These are phyloP conservation scores for Mortierella sp. DNA, from an alignment of 371 early-diverging fungal species.

Conservation along the genomic window DNA sequence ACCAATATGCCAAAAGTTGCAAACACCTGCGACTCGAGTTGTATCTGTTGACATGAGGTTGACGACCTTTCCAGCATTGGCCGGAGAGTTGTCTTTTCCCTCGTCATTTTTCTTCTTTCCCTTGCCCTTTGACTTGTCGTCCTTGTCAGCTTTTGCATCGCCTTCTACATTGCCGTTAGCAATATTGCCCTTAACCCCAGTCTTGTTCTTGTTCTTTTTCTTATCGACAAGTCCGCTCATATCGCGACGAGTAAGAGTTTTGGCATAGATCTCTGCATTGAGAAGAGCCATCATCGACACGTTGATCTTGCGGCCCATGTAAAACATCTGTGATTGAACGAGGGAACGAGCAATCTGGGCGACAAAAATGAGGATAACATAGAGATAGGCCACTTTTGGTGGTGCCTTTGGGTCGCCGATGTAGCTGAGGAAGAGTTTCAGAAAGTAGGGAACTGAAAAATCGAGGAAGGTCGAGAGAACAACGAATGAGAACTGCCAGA, in stretches of 20 bases:
- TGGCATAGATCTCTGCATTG: conserved; percentile 68
- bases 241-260: conserved; percentile 63
- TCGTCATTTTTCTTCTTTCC: conserved; percentile 17
- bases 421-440: conserved; percentile 58
- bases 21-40: conserved; percentile 67
- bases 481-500: conserved; percentile 62
- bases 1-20: conserved; percentile 63
- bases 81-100: conserved; percentile 47
- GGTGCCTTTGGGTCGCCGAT: conserved; percentile 57
- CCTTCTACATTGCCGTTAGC: not conserved
- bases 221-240: conserved; percentile 51
- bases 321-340: conserved; percentile 66
- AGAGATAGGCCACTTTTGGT: conserved; percentile 59
- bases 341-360: conserved; percentile 64
- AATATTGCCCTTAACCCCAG: not conserved
- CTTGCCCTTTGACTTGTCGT: conserved; percentile 23
- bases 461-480: conserved; percentile 62
- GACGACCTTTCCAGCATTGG: conserved; percentile 79
- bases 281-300: conserved; percentile 61
- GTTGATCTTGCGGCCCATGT: conserved; percentile 66
- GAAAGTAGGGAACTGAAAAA: conserved; percentile 65
- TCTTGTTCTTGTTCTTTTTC: conserved; percentile 38
- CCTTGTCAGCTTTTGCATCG: conserved; percentile 15
- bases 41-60: conserved; percentile 91
- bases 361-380: conserved; percentile 62